Conservation (phyloP, 2,329 filamentous ascomycete genomes). For the Nannizziopsis arthrosporioides region DNA sequence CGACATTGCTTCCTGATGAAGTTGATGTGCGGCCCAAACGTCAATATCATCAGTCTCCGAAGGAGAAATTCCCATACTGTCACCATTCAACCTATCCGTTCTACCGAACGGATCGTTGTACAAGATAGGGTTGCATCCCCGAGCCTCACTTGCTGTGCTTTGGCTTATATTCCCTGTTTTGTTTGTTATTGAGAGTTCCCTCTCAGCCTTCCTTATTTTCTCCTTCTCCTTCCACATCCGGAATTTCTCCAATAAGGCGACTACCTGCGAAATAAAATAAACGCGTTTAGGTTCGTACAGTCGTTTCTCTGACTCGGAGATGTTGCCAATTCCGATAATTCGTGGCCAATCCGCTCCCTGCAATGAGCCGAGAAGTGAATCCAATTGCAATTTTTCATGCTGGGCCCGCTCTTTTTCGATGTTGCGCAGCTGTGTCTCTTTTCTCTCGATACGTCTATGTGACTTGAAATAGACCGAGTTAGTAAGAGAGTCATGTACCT, state of each 20-base stretch:
- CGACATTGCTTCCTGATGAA: conserved; percentile 54
- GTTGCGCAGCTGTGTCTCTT: conserved; percentile 57
- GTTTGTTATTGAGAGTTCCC: conserved; percentile 50
- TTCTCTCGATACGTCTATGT: conserved; percentile 50
- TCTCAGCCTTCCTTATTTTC: conserved; percentile 65
- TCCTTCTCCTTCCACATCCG: conserved; percentile 79
- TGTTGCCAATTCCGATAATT: conserved; percentile 74
- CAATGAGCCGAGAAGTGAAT: conserved; percentile 63
- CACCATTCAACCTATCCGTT: background rate
- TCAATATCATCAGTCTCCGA: conserved; percentile 60
- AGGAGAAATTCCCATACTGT: conserved; percentile 26
- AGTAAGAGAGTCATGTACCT: conserved; percentile 42
- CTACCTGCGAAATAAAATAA: conserved; percentile 74
- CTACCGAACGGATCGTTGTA: conserved; percentile 9
- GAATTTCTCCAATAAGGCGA: conserved; percentile 76
- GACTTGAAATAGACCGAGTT: conserved; percentile 47
- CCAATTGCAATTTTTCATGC: conserved; percentile 55
- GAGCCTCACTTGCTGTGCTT: conserved; percentile 15
- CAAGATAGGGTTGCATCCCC: conserved; percentile 9
- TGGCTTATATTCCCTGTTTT: conserved; percentile 27
- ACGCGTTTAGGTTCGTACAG: conserved; percentile 74
- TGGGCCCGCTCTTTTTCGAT: conserved; percentile 55
- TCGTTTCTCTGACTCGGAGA: conserved; percentile 77
- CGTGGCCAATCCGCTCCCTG: conserved; percentile 88
- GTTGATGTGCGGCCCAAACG: conserved; percentile 58